Conservation (phyloP, 345 rosid genomes). For the Citrus hindsii region DNA sequence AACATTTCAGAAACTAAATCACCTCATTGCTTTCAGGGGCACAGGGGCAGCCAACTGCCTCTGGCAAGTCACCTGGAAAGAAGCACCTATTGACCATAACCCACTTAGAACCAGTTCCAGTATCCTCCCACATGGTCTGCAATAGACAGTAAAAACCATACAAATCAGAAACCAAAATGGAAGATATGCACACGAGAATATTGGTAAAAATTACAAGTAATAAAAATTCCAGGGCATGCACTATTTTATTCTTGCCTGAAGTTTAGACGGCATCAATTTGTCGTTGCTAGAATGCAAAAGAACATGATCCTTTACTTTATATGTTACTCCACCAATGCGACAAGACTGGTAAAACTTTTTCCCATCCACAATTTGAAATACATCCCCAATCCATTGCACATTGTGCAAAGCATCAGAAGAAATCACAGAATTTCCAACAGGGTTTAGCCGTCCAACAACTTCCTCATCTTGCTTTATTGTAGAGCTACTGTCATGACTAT, state of each 20-base stretch:
- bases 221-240: background rate
- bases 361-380: slow-evolving; percentile 35
- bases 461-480: slow-evolving; percentile 22
- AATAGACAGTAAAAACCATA: slow-evolving; percentile 11
- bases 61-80: slow-evolving; percentile 66
- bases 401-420: slow-evolving; percentile 23
- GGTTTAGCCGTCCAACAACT: slow-evolving; percentile 19
- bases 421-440: slow-evolving; percentile 25
- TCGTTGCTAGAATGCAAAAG: slow-evolving; percentile 39
- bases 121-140: slow-evolving; percentile 78
- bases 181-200: background rate
- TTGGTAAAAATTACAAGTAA: background rate
- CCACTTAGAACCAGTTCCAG: slow-evolving; percentile 51
- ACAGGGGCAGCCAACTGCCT: slow-evolving; percentile 53
- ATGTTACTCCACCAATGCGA: slow-evolving; percentile 43
- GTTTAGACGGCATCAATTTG: slow-evolving; percentile 52
- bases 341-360: slow-evolving; percentile 49
- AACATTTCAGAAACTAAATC: slow-evolving; percentile 6
- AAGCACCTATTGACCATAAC: slow-evolving; percentile 51
- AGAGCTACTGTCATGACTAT: slow-evolving; percentile 4
- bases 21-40: slow-evolving; percentile 61
- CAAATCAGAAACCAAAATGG: background rate
- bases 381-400: slow-evolving; percentile 46
- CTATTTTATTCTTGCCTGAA: slow-evolving; percentile 42
- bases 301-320: slow-evolving; percentile 57